Evolutionary conservation across 768 basidiomycete species (phyloP), one percentile per base, ranked within the genome.

Genomic region (Exidia glandulosa): DNA sequence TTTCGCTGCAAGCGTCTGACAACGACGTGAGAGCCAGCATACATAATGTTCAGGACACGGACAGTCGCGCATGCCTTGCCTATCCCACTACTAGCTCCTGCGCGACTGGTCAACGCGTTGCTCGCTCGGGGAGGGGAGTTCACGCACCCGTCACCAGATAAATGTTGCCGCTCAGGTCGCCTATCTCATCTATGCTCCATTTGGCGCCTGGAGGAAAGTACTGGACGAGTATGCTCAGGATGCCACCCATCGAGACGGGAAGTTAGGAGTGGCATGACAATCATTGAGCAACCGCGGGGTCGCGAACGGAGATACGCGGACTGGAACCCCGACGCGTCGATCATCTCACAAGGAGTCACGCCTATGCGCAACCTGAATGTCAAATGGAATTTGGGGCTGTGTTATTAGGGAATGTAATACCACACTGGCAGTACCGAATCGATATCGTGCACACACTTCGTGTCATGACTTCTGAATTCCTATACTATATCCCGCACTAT

Each of bases 171-270:
- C 41, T 48, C 41, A 34, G 58, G 58, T 59, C 58, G 3, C 41
- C 41, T 6, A 59, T 37, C 30, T 37, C 13, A 29, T 47, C 58
- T 2, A 31, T 31, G 29, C 31, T 47, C 58, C 58, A 59, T 32
- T 37, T 59, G 7, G 58, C 30, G 41, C 48, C 48, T 3, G 58
- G 58, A 23, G 58, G 58, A 12, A 23, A 47, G 19, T 47, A 19
- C 29, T 59, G 41, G n/a, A 32, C 60, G 56, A 63, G 19, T 14
- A 57, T 45, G 41, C n/a, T n/a, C n/a, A n/a, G n/a, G n/a, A n/a
- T n/a, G n/a, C n/a, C n/a, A n/a, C n/a, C n/a, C n/a, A n/a, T n/a
- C n/a, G n/a, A n/a, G n/a, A n/a, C n/a, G n/a, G n/a, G n/a, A n/a
- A n/a, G n/a, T n/a, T n/a, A n/a, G n/a, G n/a, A n/a, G n/a, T n/a